Percentiles rank a stretch among this genome's conserved stretches.
phyloP scores from a whole-genome alignment of 106 monocot species.

The Triglochin maritima region DNA sequence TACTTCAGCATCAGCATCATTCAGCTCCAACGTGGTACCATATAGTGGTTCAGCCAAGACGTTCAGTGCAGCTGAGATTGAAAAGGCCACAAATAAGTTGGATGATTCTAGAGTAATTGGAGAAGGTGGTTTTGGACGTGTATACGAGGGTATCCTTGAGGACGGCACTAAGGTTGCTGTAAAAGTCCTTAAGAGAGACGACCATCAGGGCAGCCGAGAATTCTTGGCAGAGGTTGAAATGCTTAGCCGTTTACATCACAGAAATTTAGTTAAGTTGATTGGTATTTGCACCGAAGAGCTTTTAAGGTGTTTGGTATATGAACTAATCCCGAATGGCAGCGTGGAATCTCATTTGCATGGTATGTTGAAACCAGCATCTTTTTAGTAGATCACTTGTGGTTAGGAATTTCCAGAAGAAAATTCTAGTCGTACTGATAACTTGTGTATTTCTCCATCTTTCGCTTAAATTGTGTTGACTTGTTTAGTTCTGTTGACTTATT shows the following conservation, averaged over 20 bases:
- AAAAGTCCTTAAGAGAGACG: conserved; percentile 87
- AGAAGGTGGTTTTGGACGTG: conserved; percentile 94
- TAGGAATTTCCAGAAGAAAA: no score
- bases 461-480: no score
- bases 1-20: conserved; percentile 59
- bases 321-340: conserved; percentile 89
- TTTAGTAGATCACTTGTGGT: no score
- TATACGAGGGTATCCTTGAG: conserved; percentile 60
- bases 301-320: conserved; percentile 69
- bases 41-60: conserved; percentile 60
- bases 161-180: conserved; percentile 71
- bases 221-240: conserved; percentile 93
- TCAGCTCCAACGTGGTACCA: conserved; percentile 60
- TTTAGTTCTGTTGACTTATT: no score
- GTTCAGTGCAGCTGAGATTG: conserved; percentile 55
- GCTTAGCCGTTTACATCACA: conserved; percentile 89
- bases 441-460: no score
- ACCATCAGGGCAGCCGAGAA: conserved; percentile 74
- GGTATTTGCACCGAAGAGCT: conserved; percentile 77
- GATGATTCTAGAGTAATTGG: conserved; percentile 57
- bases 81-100: conserved; percentile 68
- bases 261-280: conserved; percentile 91
- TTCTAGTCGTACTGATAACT: no score
- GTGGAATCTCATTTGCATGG: conserved; percentile 98
- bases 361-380: conserved; percentile 6